Base-by-base conservation (phyloP, 2,329 filamentous ascomycete species). In the Talaromyces sp. region DNA sequence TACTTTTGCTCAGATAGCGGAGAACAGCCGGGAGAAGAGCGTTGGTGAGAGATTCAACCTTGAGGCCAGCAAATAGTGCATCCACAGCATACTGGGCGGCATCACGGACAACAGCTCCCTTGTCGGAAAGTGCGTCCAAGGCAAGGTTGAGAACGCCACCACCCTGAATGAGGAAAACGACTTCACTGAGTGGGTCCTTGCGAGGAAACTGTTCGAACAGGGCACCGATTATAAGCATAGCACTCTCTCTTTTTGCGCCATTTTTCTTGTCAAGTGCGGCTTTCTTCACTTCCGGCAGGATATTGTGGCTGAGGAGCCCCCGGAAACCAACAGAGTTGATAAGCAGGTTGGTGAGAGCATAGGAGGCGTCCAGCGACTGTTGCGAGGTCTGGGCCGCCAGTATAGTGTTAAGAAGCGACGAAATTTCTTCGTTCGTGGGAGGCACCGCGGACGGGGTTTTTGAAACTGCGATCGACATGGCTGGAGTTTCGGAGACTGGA, bases 21-120 rank as follows among this genome's bases (percentile, higher is more conserved):
- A 82, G 78, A 47, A 99, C 81, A 16, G 86, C 84, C 2, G 95
- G 92, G 57, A 99, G 81, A 50, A 99, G 84, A 23, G 90, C 93
- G 65, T 87, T 85, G 58, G 96, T 89, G 71, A 96, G 85, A 56
- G 91, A 88, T 81, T 98, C 95, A 61, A 92, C 81, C 72, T 86
- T 88, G 65, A 99, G 81, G 72, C 89, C 86, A 67, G 83, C 83
- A 76, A 96, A 96, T 28, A 98, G 83, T 28, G 91, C 89, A 75
- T 99, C 93, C 61, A 99, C 84, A 34, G 92, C 95, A 76, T 98
- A 99, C 76, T 96, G 91, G 5, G 94, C 92, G 51, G 93, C 90
- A 72, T 98, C 93, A 69, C 90, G 89, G 55, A 98, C 92, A 7
- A 96, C 89, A 56, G 88, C 81, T 57, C 90, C 91, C 81, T 99